These are phyloP conservation scores for Gossypium trilobum DNA, from an alignment of 441 rosid genomes.

Conservation along the genomic window DNA sequence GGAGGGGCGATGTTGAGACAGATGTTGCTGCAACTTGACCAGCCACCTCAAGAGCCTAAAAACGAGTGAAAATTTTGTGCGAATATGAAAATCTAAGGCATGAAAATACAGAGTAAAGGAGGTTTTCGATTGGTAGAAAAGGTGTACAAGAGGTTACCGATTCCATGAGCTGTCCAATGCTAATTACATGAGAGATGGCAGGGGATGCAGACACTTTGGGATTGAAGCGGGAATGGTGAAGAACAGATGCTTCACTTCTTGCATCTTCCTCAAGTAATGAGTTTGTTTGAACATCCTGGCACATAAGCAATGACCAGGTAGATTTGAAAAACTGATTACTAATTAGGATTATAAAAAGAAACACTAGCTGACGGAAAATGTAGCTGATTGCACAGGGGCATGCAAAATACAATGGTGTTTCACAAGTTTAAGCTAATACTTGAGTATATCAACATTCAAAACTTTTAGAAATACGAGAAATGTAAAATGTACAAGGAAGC, in stretches of 20 bases:
- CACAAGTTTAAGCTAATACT: neutral
- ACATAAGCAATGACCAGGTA: neutral
- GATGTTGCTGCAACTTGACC: conserved; percentile 83
- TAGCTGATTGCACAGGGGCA: neutral
- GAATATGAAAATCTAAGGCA: neutral
- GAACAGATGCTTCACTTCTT: conserved; percentile 65
- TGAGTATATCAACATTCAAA: neutral
- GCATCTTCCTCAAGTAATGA: conserved; percentile 54
- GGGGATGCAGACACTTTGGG: conserved; percentile 35
- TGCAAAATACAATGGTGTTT: neutral
- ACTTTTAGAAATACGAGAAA: neutral
- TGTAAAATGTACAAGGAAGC: neutral
- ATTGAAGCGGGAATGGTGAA: conserved; percentile 40
- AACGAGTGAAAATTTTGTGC: neutral
- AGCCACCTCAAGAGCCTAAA: conserved; percentile 86
- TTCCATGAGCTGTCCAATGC: conserved; percentile 87
- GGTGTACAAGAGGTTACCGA: conserved; percentile 39
- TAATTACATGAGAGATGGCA: conserved; percentile 43
- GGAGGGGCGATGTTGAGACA: conserved; percentile 74
- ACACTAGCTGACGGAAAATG: neutral
- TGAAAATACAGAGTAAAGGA: neutral
- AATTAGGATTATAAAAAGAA: neutral
- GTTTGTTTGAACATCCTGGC: conserved; percentile 51
- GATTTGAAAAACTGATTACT: neutral
- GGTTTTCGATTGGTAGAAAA: neutral